phyloP scores from a whole-genome alignment of 345 rosid genomes.

The Brassica juncea region DNA sequence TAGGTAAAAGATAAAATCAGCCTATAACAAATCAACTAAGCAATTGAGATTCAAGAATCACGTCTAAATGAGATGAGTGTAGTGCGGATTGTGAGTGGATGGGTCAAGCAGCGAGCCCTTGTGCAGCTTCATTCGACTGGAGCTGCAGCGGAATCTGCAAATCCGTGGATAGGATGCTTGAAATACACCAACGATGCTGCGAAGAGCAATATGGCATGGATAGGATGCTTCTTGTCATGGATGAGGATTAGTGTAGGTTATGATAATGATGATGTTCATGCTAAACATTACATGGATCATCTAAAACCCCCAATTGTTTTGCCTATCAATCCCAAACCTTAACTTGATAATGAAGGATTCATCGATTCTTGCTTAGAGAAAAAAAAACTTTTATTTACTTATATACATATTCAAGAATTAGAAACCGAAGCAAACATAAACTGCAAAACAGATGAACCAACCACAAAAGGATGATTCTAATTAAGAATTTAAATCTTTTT shows the following conservation, averaged over 20 bases:
- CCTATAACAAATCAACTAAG: neutral
- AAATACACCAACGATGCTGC: slow-evolving; percentile 48
- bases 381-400: neutral
- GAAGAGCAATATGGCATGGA: slow-evolving; percentile 52
- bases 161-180: slow-evolving; percentile 73
- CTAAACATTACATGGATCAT: slow-evolving; percentile 11
- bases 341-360: neutral
- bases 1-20: slow-evolving; percentile 49
- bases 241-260: neutral
- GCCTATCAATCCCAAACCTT: neutral
- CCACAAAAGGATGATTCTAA: slow-evolving; percentile 10
- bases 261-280: slow-evolving; percentile 17
- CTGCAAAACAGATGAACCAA: slow-evolving; percentile 8
- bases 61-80: slow-evolving; percentile 1
- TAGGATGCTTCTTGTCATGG: slow-evolving; percentile 3
- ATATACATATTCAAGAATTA: slow-evolving; percentile 15
- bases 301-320: slow-evolving; percentile 10
- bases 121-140: slow-evolving; percentile 91
- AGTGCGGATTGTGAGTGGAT: slow-evolving; percentile 68
- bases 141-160: slow-evolving; percentile 85
- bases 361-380: neutral
- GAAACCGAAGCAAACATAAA: neutral
- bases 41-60: neutral
- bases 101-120: slow-evolving; percentile 65
- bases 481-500: neutral